Conservation (phyloP, 2,329 filamentous ascomycete genomes). For the Aschersonia sp. region DNA sequence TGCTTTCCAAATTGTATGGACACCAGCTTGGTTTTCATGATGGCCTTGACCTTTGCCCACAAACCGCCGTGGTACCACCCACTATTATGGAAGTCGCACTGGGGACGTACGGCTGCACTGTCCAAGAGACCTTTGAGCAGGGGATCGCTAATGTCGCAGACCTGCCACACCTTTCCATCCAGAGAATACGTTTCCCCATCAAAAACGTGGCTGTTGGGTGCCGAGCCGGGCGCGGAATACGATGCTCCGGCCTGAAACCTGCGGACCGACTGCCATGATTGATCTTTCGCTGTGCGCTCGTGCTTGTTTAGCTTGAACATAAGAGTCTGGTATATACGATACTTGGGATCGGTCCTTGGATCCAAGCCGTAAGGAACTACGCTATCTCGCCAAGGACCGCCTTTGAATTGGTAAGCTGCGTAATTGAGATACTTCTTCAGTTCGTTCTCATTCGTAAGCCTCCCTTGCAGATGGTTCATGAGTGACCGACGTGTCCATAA, state of each 20-base stretch:
- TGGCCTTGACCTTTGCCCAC: constrained; percentile 68
- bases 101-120: constrained; percentile 40
- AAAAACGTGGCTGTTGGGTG: constrained; percentile 56
- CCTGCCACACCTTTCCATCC: constrained; percentile 87
- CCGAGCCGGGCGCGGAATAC: constrained; percentile 22
- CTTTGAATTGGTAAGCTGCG: constrained; percentile 82
- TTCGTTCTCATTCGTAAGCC: constrained; percentile 36
- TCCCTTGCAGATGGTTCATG: constrained; percentile 51
- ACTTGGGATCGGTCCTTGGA: constrained; percentile 62
- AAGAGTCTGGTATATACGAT: constrained; percentile 75
- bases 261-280: constrained; percentile 34
- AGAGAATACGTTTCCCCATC: constrained; percentile 60
- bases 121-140: constrained; percentile 53
- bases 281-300: constrained; percentile 28
- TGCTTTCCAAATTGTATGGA: constrained; percentile 44
- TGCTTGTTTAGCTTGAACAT: constrained; percentile 61
- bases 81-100: constrained; percentile 50
- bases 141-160: constrained; percentile 82
- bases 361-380: constrained; percentile 79
- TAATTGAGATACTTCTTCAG: constrained; percentile 70
- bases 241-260: constrained; percentile 22
- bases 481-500: constrained; percentile 79
- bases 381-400: constrained; percentile 82
- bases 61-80: constrained; percentile 80
- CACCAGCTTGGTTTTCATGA: constrained; percentile 78